Evolutionary conservation across 2,329 filamentous ascomycete genomes (phyloP).

Genomic region (Hymenoscyphus fructigenus): DNA sequence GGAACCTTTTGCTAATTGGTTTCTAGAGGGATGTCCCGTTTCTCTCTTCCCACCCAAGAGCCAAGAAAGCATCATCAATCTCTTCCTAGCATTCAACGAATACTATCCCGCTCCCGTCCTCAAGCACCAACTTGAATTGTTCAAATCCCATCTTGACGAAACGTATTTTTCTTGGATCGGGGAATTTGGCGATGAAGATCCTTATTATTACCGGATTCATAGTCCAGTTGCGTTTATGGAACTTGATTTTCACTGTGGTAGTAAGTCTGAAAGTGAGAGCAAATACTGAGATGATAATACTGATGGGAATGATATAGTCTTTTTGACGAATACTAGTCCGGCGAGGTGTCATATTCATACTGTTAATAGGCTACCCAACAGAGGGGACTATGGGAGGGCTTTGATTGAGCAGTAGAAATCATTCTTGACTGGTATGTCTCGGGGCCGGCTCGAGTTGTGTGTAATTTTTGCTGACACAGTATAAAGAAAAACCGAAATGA

Average conservation of each 20-base stretch:
- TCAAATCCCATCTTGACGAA: constrained; percentile 59
- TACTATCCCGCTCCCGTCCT: constrained; percentile 63
- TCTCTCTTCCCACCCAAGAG: constrained; percentile 48
- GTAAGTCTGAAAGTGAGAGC: constrained; percentile 22
- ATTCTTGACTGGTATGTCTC: no score
- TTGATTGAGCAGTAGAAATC: constrained; percentile 21
- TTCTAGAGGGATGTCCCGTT: constrained; percentile 57
- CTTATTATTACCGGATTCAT: constrained; percentile 78
- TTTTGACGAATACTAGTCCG: constrained; percentile 69
- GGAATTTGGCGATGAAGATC: constrained; percentile 61
- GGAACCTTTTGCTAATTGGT: constrained; percentile 6
- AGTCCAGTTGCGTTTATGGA: constrained; percentile 73
- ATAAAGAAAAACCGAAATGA: no score
- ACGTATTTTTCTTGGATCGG: constrained; percentile 83
- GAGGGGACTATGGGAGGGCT: constrained; percentile 68
- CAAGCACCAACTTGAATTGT: constrained; percentile 52
- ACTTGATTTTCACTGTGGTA: constrained; percentile 76
- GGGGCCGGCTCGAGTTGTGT: no score
- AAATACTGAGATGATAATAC: neutral
- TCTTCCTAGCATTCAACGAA: constrained; percentile 64
- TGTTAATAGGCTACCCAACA: constrained; percentile 68
- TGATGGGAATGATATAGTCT: constrained; percentile 48
- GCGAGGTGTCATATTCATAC: constrained; percentile 81
- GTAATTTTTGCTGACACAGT: neutral
- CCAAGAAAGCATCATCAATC: constrained; percentile 53